Base-by-base conservation (phyloP, 1,139 yeast species). In the Taphrina wiesneri region DNA sequence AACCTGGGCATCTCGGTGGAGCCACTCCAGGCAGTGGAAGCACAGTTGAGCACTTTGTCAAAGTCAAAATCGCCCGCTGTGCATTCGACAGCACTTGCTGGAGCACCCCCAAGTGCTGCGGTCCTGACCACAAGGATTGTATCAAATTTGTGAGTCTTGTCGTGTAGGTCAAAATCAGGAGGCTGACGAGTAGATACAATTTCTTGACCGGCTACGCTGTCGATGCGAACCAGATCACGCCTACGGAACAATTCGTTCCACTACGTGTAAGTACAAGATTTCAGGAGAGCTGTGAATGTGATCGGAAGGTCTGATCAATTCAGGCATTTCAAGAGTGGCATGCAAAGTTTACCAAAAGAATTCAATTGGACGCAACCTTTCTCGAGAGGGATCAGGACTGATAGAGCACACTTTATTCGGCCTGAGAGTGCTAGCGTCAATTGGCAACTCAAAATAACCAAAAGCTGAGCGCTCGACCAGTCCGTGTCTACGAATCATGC, bases 251-350 rank as follows among this genome's bases (percentile, higher is more conserved):
- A 41, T 65, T 53, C 32, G 64, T 59, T 25, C 54, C 63, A n/a
- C 52, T 63, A 25, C 41, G 63, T 11, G 59, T 56, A 39, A 28
- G 52, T 11, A 72, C 76, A 78, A 32, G 36, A 39, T 2, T 13
- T 15, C 1, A 19, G 7, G 43, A 39, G 43, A 79, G 83, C 32
- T 96, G 96, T 0, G 88, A 84, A 72, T 97, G 92, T 4, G 34
- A 5, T 9, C 39, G 39, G 6, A 93, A 75, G 88, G 21, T 5
- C 51, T 36, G 52, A 49, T 36, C 9, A 43, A 19, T 11, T 7
- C 19, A 86, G 73, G 90, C 87, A 56, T 92, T 93, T 73, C 96
- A 93, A 75, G 87, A 85, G 45, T 93, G 99, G 99, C 71, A 99
- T 98, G 86, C 83, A 70, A 93, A 91, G 77, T 95, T 93, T 77